Conservation (phyloP, 257 asterid genomes). For the Solanum piurae region DNA sequence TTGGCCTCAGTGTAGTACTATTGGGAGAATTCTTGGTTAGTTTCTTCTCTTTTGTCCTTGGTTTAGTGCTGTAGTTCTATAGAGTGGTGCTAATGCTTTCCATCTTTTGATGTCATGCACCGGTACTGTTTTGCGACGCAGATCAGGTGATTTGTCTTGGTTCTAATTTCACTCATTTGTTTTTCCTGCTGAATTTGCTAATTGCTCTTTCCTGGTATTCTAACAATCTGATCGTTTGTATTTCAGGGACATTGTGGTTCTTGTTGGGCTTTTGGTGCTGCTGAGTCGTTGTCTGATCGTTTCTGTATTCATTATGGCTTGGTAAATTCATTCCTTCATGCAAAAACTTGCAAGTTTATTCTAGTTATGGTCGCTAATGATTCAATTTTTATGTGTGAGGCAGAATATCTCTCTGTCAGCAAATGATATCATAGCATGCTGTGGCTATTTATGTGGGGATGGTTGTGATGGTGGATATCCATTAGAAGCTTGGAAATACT, state of each 20-base stretch:
- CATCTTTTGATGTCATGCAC: constrained; percentile 6
- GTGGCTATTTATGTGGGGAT: constrained; percentile 86
- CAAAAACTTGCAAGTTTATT: background rate
- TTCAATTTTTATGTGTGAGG: background rate
- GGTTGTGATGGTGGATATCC: constrained; percentile 99
- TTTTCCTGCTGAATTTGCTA: background rate
- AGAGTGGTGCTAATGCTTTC: constrained; percentile 20
- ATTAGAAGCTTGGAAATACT: constrained; percentile 77
- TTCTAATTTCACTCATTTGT: background rate
- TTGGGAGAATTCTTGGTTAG: constrained; percentile 77
- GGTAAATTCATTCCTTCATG: constrained; percentile 19
- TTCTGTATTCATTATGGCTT: constrained; percentile 68
- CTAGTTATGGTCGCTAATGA: background rate
- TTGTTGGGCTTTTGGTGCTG: constrained; percentile 98
- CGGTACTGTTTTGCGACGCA: constrained; percentile 22
- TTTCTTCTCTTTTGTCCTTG: constrained; percentile 22
- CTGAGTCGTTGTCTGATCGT: constrained; percentile 83
- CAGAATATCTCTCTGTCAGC: constrained; percentile 83
- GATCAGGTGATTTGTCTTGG: constrained; percentile 64
- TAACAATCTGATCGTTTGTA: background rate
- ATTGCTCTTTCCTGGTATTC: background rate
- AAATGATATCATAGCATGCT: constrained; percentile 90
- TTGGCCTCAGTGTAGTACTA: constrained; percentile 79
- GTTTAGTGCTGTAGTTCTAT: background rate
- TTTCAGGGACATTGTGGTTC: constrained; percentile 96